Evolutionary conservation across 1,139 yeast species (phyloP), one percentile per base, ranked within the genome.

Genomic region (Pichia kudriavzevii): DNA sequence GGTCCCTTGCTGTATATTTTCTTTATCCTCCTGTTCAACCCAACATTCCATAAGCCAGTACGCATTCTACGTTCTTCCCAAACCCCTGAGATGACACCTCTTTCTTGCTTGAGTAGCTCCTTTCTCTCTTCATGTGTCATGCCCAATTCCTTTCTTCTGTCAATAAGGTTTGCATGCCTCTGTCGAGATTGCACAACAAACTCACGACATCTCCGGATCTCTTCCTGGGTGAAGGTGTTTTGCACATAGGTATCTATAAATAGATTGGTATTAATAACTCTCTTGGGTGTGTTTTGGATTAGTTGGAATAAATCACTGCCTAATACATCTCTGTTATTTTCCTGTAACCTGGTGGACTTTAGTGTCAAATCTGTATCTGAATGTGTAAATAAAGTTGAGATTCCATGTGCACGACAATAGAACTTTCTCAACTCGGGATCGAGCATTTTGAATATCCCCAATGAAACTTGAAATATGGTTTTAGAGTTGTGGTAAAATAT

Each of bases 401-500:
- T 19, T 7, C 40, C 40, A 34, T 37, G 35, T 5, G 38, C 35
- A 12, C 26, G 31, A 21, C 38, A 34, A 22, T 39, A 39, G 9
- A 27, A 17, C 45, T 69, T 39, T 51, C 70, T 38, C 36, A 76
- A 56, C 42, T 74, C 70, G 19, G 84, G 84, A 45, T 84, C 85
- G 41, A 91, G 70, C 46, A 79, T 61, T 51, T 82, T 82, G 53
- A 87, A 73, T n/a, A 91, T 72, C 1, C 95, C 82, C 37, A 91
- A 61, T 0, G 95, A 80, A 1, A 84, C 72, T 39, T 95, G 73
- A 60, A 88, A 91, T 13, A 91, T 66, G 5, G 93, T 75, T 53
- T 84, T 85, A 2, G 94, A 79, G 16, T 87, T 96, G 55, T 91
- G 97, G 52, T 81, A 85, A 67, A 94, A 88, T 38, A 91, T 60